Evolutionary conservation across 2,329 filamentous ascomycete species (phyloP).

Genomic region (Fusarium sacchari): DNA sequence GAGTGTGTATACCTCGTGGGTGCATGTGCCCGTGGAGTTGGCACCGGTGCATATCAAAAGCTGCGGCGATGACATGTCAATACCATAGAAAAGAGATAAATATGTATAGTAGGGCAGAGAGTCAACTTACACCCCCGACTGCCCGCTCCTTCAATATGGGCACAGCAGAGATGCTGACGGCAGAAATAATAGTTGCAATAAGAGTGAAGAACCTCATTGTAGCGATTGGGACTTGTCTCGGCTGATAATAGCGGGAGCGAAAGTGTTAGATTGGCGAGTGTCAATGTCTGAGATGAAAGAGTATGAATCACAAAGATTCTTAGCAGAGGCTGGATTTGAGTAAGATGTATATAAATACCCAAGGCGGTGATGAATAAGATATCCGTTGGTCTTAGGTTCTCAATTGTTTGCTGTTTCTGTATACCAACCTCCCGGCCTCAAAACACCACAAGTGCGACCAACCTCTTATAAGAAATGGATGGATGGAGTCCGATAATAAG

Average conservation of each 20-base stretch:
- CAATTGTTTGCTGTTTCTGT: neutral
- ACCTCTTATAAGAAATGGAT: conserved; percentile 32
- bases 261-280: neutral
- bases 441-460: conserved; percentile 21
- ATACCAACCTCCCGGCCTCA: conserved; percentile 31
- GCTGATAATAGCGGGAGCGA: neutral
- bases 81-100: neutral
- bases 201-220: conserved; percentile 47
- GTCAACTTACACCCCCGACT: conserved; percentile 58
- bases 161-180: conserved; percentile 39
- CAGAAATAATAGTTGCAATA: conserved; percentile 34
- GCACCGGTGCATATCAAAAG: conserved; percentile 61
- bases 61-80: conserved; percentile 44
- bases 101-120: neutral
- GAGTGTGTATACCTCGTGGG: conserved; percentile 55
- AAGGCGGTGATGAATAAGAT: conserved; percentile 1
- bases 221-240: neutral
- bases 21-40: conserved; percentile 60
- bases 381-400: neutral
- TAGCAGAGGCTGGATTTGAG: conserved; percentile 22
- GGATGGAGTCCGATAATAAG: conserved; percentile 8
- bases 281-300: conserved; percentile 6
- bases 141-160: conserved; percentile 53
- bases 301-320: conserved; percentile 20
- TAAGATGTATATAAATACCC: neutral